Evolutionary conservation across 2,329 filamentous ascomycete species (phyloP), one percentile per base, ranked within the genome.

Genomic region (Paracorniculantispora psalliotae): DNA sequence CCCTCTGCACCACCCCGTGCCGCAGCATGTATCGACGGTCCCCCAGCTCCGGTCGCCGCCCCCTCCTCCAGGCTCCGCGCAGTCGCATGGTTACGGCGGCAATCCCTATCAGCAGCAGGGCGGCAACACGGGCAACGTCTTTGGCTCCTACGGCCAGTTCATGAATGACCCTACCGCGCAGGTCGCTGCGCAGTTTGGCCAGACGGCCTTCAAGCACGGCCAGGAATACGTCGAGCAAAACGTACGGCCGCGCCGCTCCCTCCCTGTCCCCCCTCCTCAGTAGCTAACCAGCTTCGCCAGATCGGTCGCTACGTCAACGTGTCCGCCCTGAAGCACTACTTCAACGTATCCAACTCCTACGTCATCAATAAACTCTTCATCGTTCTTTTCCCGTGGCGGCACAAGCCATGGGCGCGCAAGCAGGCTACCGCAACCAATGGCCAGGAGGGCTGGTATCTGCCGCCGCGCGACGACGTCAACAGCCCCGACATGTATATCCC

Each of bases 401-500:
- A 99, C 75, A 92, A 92, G 77, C 93, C 93, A 6, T 99, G 94
- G 94, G 96, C 91, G 61, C 89, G 96, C 65, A 92, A 96, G 73
- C 91, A 96, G 72, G 81, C 88, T 59, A 82, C 87, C 59, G 86
- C 87, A 21, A 84, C 86, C 59, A 85, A 83, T 69, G 83, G 88
- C 53, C 84, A 87, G 67, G 86, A 89, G 63, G 85, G 85, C 48
- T 88, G 87, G 79, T 99, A 94, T 75, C 82, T 97, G 8, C 91
- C 94, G 5, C 94, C 94, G 2, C 84, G 94, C 64, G 93, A 99
- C 73, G 94, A 99, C 71, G 81, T 97, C 74, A 99, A 99, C 76
- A 96, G 91, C 64, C 94, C 96, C 17, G 94, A 99, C 76, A 97
- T 99, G 92, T 99, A 99, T 77, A 99, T 99, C 67, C 92, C 92